These are phyloP conservation scores for Amaranthus hypochondriacus DNA, from an alignment of 148 eudicot species.

Conservation along the genomic window DNA sequence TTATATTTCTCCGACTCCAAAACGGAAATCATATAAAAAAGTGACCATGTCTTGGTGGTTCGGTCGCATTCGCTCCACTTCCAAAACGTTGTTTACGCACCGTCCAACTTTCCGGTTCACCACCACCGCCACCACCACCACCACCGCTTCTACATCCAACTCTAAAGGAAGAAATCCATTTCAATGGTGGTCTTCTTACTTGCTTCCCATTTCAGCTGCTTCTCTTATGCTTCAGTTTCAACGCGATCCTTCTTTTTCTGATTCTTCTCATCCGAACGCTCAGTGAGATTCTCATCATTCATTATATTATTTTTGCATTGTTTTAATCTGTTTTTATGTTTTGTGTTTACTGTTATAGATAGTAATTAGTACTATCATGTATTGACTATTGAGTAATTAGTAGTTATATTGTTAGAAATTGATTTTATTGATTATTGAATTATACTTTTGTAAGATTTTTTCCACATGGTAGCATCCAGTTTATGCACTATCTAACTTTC, in stretches of 20 bases:
- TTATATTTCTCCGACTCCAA: background rate
- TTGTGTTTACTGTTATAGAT: background rate
- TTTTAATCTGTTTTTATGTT: background rate
- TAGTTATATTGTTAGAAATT: background rate
- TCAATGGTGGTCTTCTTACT: conserved; percentile 37
- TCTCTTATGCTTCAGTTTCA: conserved; percentile 34
- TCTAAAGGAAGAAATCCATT: conserved; percentile 17
- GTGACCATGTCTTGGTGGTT: conserved; percentile 52
- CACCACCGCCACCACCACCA: conserved; percentile 9
- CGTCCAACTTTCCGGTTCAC: conserved; percentile 22
- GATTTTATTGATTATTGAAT: background rate
- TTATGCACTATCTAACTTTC: too few relatives aligned
- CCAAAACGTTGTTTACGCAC: conserved; percentile 34
- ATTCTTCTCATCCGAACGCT: conserved; percentile 32
- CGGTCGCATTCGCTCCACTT: conserved; percentile 49
- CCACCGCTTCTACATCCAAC: conserved; percentile 9
- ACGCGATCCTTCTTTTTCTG: conserved; percentile 35
- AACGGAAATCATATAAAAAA: background rate
- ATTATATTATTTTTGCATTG: background rate
- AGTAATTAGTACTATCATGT: background rate
- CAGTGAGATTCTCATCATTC: conserved; percentile 19
- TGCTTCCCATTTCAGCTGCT: conserved; percentile 57
- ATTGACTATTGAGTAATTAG: background rate
- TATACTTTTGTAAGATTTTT: background rate
- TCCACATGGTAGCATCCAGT: too few relatives aligned